phyloP scores from a whole-genome alignment of 176 grass and related monocot species.

The Musa itinerans region DNA sequence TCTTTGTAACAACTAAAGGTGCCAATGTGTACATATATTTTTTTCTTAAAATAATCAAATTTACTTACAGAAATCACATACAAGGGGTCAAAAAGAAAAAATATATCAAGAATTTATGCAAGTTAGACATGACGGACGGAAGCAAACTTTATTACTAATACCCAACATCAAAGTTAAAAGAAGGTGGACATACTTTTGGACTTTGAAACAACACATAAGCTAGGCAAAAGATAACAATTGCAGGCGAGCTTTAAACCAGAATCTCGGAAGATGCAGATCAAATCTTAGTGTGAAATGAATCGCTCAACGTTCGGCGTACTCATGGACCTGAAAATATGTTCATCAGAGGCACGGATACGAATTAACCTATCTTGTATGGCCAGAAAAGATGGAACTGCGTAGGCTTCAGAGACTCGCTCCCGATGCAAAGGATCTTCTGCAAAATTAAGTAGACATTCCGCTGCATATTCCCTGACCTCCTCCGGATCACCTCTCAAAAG shows the following conservation, averaged over 20 bases:
- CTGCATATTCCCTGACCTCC: constrained; percentile 12
- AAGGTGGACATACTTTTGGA: background rate
- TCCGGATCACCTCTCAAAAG: constrained; percentile 8
- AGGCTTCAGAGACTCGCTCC: background rate
- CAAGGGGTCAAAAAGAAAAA: background rate
- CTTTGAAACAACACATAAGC: background rate
- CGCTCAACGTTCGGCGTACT: background rate
- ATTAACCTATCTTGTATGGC: constrained; percentile 10
- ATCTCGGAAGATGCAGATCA: background rate
- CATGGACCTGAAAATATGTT: constrained; percentile 7
- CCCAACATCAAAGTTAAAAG: background rate
- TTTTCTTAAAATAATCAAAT: background rate
- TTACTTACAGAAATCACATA: background rate
- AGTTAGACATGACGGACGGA: background rate
- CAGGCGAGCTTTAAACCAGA: background rate
- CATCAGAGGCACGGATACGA: constrained; percentile 1
- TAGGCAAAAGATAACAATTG: background rate
- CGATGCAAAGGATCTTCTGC: constrained; percentile 6
- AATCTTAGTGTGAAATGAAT: background rate
- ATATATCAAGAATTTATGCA: background rate
- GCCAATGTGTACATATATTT: background rate
- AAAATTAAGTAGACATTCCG: constrained; percentile 19
- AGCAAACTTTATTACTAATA: background rate
- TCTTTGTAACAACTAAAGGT: no score
- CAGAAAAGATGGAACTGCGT: constrained; percentile 4